These are phyloP conservation scores for Mycosarcoma maydis DNA, from an alignment of 1,284 basidiomycete species.

Conservation along the genomic window DNA sequence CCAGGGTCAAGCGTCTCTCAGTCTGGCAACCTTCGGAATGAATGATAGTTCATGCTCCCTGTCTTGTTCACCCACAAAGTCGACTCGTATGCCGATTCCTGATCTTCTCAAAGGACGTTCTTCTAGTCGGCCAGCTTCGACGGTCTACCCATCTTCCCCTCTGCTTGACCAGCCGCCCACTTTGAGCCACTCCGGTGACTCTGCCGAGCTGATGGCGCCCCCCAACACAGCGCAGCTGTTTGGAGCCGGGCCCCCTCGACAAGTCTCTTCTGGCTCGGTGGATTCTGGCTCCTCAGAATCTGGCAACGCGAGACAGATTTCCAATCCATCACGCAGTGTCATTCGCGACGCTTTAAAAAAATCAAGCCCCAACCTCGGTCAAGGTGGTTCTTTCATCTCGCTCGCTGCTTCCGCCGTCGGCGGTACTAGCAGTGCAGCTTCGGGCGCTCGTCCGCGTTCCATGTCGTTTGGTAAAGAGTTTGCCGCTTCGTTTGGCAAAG, in stretches of 20 bases:
- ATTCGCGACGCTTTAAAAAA: constrained; percentile 39
- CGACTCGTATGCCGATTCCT: constrained; percentile 40
- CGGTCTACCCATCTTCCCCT: constrained; percentile 16
- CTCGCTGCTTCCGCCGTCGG: constrained; percentile 25
- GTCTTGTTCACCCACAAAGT: constrained; percentile 19
- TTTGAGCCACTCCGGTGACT: neutral
- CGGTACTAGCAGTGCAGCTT: constrained; percentile 1
- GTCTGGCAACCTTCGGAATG: constrained; percentile 68
- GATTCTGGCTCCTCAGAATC: constrained; percentile 20
- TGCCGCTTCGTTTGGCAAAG: constrained; percentile 25
- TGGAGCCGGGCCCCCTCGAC: constrained; percentile 39
- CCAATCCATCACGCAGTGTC: constrained; percentile 15
- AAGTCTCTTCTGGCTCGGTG: constrained; percentile 19
- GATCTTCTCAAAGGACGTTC: constrained; percentile 28
- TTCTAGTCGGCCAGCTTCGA: constrained; percentile 16
- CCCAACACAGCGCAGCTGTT: constrained; percentile 42
- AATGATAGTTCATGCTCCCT: constrained; percentile 5
- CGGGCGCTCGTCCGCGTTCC: constrained; percentile 18
- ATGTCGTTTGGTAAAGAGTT: constrained; percentile 44
- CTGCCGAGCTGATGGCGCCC: constrained; percentile 42
- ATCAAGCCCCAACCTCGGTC: constrained; percentile 35
- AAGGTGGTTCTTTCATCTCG: constrained; percentile 40
- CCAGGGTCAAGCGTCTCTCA: constrained; percentile 79
- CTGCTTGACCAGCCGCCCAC: constrained; percentile 3
- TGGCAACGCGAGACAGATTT: constrained; percentile 14